Evolutionary conservation across 345 rosid genomes (phyloP).

Genomic region (Pseudoturritis turrita): DNA sequence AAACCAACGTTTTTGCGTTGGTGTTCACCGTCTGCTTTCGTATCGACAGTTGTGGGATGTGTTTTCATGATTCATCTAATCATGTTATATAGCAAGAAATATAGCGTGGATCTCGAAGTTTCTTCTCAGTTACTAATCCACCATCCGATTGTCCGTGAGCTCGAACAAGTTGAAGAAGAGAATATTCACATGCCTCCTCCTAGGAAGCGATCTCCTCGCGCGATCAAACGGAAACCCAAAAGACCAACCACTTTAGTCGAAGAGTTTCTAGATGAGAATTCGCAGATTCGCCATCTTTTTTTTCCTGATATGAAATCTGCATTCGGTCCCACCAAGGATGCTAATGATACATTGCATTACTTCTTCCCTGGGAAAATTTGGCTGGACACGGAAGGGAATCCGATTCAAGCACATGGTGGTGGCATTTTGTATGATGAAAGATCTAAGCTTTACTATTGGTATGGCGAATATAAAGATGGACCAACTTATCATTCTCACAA

Average conservation of each 20-base stretch:
- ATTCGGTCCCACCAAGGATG: slow-evolving; percentile 52
- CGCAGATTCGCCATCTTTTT: slow-evolving; percentile 71
- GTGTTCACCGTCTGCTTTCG: slow-evolving; percentile 43
- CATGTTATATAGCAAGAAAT: slow-evolving; percentile 41
- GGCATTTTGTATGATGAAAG: slow-evolving; percentile 64
- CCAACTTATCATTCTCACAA: slow-evolving; percentile 76
- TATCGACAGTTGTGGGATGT: slow-evolving; percentile 69
- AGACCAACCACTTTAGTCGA: slow-evolving; percentile 64
- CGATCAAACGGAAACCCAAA: slow-evolving; percentile 84
- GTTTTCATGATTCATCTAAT: slow-evolving; percentile 61
- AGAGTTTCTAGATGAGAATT: slow-evolving; percentile 93
- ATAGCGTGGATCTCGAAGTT: slow-evolving; percentile 34
- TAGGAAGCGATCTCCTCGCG: slow-evolving; percentile 84
- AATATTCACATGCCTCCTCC: slow-evolving; percentile 85
- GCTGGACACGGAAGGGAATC: slow-evolving; percentile 90
- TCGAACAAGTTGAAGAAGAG: slow-evolving; percentile 81
- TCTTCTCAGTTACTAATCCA: slow-evolving; percentile 37
- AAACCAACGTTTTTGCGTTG: slow-evolving; percentile 49
- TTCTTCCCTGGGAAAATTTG: slow-evolving; percentile 67
- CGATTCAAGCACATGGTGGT: slow-evolving; percentile 97
- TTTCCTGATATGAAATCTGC: slow-evolving; percentile 70
- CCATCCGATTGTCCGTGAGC: slow-evolving; percentile 57
- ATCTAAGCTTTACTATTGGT: slow-evolving; percentile 69
- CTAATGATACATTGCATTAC: slow-evolving; percentile 50
- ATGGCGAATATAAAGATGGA: slow-evolving; percentile 95